Conservation (phyloP, 2,329 filamentous ascomycete species). For the Graphiopsis chlorocephala region DNA sequence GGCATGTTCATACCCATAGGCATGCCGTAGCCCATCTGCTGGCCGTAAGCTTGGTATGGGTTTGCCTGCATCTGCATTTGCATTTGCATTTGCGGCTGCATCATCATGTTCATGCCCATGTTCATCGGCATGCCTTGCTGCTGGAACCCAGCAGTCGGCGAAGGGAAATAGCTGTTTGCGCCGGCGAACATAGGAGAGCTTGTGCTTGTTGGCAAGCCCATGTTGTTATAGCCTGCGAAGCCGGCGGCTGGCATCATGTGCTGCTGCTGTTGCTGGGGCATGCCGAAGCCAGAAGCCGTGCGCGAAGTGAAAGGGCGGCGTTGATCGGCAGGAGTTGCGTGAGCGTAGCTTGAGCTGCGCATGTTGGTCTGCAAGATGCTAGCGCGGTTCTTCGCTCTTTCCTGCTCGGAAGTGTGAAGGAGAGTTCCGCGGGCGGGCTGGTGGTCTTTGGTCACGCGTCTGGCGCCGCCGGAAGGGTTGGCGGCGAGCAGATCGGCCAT, state of each 20-base stretch:
- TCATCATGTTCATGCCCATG: constrained; percentile 8
- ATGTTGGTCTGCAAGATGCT: constrained; percentile 35
- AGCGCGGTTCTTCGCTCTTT: constrained; percentile 37
- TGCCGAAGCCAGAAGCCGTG: constrained; percentile 1
- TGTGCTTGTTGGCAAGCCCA: constrained; percentile 18
- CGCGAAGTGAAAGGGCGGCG: constrained; percentile 17
- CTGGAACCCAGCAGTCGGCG: constrained; percentile 25
- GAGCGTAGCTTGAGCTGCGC: constrained; percentile 30
- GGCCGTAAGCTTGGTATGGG: constrained; percentile 6
- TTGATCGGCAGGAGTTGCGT: constrained; percentile 35
- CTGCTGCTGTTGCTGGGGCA: background rate
- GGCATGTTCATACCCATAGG: background rate
- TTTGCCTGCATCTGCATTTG: constrained; percentile 5
- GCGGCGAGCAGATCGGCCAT: constrained; percentile 62
- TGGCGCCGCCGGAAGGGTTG: constrained; percentile 26
- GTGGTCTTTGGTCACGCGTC: constrained; percentile 19
- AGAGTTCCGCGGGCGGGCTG: constrained; percentile 37
- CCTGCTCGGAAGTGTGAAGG: constrained; percentile 33
- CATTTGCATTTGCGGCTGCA: constrained; percentile 6
- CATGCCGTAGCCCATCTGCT: constrained; percentile 18
- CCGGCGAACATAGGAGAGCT: constrained; percentile 24
- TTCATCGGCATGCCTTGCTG: constrained; percentile 1
- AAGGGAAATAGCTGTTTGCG: constrained; percentile 25
- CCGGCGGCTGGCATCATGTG: constrained; percentile 13
- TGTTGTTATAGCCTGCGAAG: constrained; percentile 17